Evolutionary conservation across 257 asterid genomes (phyloP).

Genomic region (Buddleja alternifolia): DNA sequence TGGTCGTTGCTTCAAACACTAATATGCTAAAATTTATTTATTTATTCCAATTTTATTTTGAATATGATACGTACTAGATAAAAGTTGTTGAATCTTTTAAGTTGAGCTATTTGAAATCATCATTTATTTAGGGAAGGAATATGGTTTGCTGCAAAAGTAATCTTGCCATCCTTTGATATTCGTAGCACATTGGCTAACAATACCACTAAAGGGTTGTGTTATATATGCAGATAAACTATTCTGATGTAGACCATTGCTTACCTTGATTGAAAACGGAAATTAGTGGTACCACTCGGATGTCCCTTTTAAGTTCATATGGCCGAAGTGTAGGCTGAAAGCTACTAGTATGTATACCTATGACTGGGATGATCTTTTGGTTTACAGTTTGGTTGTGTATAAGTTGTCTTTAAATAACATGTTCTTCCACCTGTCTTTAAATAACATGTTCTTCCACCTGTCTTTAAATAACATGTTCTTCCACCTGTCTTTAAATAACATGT

Average conservation of each 20-base stretch:
- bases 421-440: no score
- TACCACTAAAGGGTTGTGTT: not conserved
- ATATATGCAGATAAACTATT: not conserved
- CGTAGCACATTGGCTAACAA: no score
- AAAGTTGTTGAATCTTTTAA: not conserved
- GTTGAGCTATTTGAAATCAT: not conserved
- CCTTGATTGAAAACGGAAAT: conserved; percentile 5
- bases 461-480: conserved; percentile 11
- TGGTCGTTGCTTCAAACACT: not conserved
- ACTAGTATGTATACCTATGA: not conserved
- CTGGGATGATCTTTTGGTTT: not conserved
- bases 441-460: no score
- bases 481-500: no score
- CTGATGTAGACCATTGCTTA: not conserved
- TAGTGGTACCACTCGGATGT: conserved; percentile 4
- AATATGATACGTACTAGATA: not conserved
- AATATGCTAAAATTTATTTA: no score
- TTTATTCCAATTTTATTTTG: not conserved
- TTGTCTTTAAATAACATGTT: no score
- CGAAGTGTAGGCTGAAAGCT: not conserved
- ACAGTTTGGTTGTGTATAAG: not conserved
- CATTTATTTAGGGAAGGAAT: not conserved
- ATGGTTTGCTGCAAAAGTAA: not conserved
- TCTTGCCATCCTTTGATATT: conserved; percentile 1
- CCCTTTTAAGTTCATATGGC: not conserved